phyloP scores from a whole-genome alignment of 1,139 yeast species.

The Suhomyces bokatorum region DNA sequence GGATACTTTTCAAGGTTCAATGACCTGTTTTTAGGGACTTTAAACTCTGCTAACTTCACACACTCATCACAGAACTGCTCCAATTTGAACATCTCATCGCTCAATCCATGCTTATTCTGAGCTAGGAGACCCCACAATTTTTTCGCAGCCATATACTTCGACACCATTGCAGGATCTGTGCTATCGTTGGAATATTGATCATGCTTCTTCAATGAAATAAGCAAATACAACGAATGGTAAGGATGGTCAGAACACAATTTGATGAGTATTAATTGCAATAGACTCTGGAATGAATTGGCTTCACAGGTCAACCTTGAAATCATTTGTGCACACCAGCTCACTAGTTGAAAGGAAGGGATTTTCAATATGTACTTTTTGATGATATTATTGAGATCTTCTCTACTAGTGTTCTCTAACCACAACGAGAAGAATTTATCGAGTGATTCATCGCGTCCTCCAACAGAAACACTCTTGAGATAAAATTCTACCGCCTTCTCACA shows the following conservation, averaged over 20 bases:
- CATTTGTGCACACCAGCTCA: slow-evolving; percentile 84
- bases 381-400: slow-evolving; percentile 38
- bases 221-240: slow-evolving; percentile 68
- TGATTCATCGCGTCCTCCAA: slow-evolving; percentile 55
- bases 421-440: slow-evolving; percentile 78
- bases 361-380: slow-evolving; percentile 32
- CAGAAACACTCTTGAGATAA: slow-evolving; percentile 55
- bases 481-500: slow-evolving; percentile 58
- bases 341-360: slow-evolving; percentile 61
- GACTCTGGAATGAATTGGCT: slow-evolving; percentile 51
- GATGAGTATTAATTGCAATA: slow-evolving; percentile 51
- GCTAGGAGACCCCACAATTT: slow-evolving; percentile 41
- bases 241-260: slow-evolving; percentile 67
- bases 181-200: slow-evolving; percentile 32
- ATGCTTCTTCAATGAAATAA: slow-evolving; percentile 58
- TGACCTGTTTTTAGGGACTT: slow-evolving; percentile 35
- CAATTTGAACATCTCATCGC: slow-evolving; percentile 38
- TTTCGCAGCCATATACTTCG: slow-evolving; percentile 55
- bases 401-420: slow-evolving; percentile 70
- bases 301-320: slow-evolving; percentile 67
- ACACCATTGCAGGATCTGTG: slow-evolving; percentile 35
- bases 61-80: slow-evolving; percentile 52
- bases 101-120: slow-evolving; percentile 17
- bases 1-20: slow-evolving; percentile 38
- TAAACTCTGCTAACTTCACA: slow-evolving; percentile 52